Conservation (phyloP, 768 basidiomycete genomes). For the Podaxis sp. region DNA sequence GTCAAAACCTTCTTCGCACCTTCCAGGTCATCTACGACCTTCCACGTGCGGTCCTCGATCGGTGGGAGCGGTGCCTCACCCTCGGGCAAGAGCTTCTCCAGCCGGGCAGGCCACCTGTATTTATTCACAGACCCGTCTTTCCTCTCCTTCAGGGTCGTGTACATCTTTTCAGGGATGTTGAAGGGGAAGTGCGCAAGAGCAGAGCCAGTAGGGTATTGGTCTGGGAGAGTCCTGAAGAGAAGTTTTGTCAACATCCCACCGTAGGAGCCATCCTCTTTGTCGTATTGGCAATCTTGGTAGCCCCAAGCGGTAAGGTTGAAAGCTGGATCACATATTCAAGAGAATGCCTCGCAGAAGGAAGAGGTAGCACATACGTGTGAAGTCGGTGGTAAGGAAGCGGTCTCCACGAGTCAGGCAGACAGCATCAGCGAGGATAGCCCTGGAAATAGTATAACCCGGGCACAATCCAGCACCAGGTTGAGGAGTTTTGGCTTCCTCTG, state of each 20-base stretch:
- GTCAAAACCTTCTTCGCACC: conserved; percentile 32
- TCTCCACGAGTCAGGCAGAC: conserved; percentile 75
- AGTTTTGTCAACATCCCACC: conserved; percentile 74
- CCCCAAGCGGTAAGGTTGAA: conserved; percentile 79
- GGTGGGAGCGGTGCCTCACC: neutral
- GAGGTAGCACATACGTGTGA: conserved; percentile 53
- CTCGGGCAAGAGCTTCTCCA: neutral
- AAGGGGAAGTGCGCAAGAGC: conserved; percentile 82
- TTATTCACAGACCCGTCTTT: conserved; percentile 28
- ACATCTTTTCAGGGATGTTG: conserved; percentile 52
- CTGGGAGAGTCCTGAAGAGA: conserved; percentile 66
- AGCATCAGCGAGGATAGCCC: conserved; percentile 81
- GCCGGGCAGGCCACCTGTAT: conserved; percentile 51
- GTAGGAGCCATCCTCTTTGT: conserved; percentile 62
- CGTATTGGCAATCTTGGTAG: conserved; percentile 63
- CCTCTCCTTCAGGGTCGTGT: conserved; percentile 31
- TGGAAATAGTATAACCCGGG: conserved; percentile 79
- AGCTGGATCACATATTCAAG: conserved; percentile 32
- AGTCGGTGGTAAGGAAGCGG: conserved; percentile 72
- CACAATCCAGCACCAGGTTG: conserved; percentile 71
- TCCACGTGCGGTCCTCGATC: conserved; percentile 14
- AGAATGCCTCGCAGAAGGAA: neutral
- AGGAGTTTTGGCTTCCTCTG: conserved; percentile 65
- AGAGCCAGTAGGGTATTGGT: conserved; percentile 60
- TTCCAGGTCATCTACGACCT: conserved; percentile 25